Evolutionary conservation across 345 rosid species (phyloP).

Genomic region (Citrus reticulata): DNA sequence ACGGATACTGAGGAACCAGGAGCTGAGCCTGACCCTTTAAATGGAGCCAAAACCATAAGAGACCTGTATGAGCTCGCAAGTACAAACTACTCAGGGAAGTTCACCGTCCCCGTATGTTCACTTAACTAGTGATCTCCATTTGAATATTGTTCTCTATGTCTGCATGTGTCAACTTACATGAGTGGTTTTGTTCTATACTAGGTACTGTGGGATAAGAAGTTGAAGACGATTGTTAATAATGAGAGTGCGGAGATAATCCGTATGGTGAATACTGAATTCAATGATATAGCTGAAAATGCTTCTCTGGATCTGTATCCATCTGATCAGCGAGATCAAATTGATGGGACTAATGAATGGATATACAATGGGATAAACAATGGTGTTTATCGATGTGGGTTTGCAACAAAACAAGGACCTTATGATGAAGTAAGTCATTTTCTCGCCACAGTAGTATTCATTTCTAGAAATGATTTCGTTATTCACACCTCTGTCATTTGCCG

Average conservation of each 20-base stretch:
- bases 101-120: constrained; percentile 81
- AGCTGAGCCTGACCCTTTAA: constrained; percentile 70
- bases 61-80: constrained; percentile 82
- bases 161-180: constrained; percentile 1
- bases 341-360: constrained; percentile 47
- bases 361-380: constrained; percentile 49
- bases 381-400: constrained; percentile 50
- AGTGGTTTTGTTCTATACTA: constrained; percentile 15
- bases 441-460: not conserved
- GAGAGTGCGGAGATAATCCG: constrained; percentile 57
- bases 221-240: constrained; percentile 56
- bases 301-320: constrained; percentile 48
- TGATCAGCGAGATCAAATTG: constrained; percentile 31
- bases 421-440: constrained; percentile 40
- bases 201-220: constrained; percentile 63
- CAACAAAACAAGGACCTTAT: constrained; percentile 50
- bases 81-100: constrained; percentile 70
- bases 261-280: constrained; percentile 51
- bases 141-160: constrained; percentile 13
- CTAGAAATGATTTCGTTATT: not conserved
- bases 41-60: constrained; percentile 73
- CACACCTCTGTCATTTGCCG: not conserved
- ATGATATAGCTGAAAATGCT: constrained; percentile 42
- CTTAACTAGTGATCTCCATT: not conserved
- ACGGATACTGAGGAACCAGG: constrained; percentile 60